phyloP scores from a whole-genome alignment of 495 filamentous ascomycete genomes.

The Neurospora hispaniola region DNA sequence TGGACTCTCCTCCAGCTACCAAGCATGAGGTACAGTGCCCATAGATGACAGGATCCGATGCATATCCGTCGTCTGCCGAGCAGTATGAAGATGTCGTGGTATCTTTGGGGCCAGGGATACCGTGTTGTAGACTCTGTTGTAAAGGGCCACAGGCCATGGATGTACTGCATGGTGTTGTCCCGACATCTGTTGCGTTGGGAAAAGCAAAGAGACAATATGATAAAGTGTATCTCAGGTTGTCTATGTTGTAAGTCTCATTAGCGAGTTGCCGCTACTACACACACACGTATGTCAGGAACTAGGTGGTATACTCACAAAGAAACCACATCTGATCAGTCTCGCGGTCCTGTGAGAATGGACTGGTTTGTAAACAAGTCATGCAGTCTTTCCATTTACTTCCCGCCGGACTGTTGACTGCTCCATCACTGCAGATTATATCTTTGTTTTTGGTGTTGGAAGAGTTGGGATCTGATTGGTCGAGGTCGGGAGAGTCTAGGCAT shows the following conservation, averaged over 20 bases:
- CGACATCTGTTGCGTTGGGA: conserved; percentile 30
- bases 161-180: conserved; percentile 32
- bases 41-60: conserved; percentile 14
- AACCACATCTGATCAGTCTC: conserved; percentile 44
- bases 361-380: conserved; percentile 41
- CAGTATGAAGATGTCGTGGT: conserved; percentile 31
- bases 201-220: conserved; percentile 36
- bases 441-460: conserved; percentile 31
- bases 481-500: conserved; percentile 29
- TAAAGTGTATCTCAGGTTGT: conserved; percentile 36
- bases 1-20: conserved; percentile 21
- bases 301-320: conserved; percentile 30
- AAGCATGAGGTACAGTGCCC: conserved; percentile 30
- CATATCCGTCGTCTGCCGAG: conserved; percentile 16
- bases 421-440: conserved; percentile 39
- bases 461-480: conserved; percentile 33
- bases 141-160: conserved; percentile 31
- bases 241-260: conserved; percentile 8
- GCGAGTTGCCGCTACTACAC: background rate
- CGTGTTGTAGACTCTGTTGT: conserved; percentile 19
- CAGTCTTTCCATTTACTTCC: conserved; percentile 39
- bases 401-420: conserved; percentile 12
- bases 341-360: conserved; percentile 28
- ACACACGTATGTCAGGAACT: background rate
- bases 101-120: conserved; percentile 20